Conservation (phyloP, 192 early-diverging fungal genomes). For the Funneliformis mosseae region DNA sequence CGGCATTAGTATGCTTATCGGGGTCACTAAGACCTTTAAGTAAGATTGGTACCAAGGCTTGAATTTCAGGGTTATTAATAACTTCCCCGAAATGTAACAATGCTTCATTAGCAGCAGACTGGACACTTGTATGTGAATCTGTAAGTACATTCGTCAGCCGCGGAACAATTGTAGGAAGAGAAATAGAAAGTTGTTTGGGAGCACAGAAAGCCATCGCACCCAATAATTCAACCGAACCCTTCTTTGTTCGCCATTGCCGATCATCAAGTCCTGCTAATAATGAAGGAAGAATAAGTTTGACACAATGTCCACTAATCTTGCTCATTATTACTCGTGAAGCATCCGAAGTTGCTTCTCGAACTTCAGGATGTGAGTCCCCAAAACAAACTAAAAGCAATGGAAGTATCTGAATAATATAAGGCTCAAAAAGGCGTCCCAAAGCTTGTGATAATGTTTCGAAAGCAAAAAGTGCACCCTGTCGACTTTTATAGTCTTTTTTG, state of each 20-base stretch:
- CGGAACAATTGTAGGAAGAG: slow-evolving; percentile 90
- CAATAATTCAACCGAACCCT: slow-evolving; percentile 91
- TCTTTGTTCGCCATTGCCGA: slow-evolving; percentile 96
- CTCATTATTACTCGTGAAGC: slow-evolving; percentile 92
- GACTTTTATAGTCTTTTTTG: slow-evolving; percentile 69
- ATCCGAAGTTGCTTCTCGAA: slow-evolving; percentile 91
- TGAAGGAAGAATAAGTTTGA: slow-evolving; percentile 93
- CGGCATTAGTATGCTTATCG: slow-evolving; percentile 78
- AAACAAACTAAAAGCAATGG: slow-evolving; percentile 87
- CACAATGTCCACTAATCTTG: slow-evolving; percentile 92
- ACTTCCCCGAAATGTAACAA: slow-evolving; percentile 90
- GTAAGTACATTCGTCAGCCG: slow-evolving; percentile 88
- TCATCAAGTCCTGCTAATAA: slow-evolving; percentile 86
- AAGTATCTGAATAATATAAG: slow-evolving; percentile 93
- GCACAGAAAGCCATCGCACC: slow-evolving; percentile 95
- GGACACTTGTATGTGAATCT: slow-evolving; percentile 92
- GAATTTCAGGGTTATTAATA: slow-evolving; percentile 98
- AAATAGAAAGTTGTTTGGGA: slow-evolving; percentile 90
- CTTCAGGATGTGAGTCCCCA: slow-evolving; percentile 79
- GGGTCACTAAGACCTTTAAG: slow-evolving; percentile 89
- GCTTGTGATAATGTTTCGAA: slow-evolving; percentile 86
- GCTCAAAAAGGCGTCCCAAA: slow-evolving; percentile 93
- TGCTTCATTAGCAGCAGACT: slow-evolving; percentile 81
- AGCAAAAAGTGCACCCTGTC: slow-evolving; percentile 94
- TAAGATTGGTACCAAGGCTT: slow-evolving; percentile 84